phyloP scores from a whole-genome alignment of 345 rosid species.

The Gossypium sturtianum region DNA sequence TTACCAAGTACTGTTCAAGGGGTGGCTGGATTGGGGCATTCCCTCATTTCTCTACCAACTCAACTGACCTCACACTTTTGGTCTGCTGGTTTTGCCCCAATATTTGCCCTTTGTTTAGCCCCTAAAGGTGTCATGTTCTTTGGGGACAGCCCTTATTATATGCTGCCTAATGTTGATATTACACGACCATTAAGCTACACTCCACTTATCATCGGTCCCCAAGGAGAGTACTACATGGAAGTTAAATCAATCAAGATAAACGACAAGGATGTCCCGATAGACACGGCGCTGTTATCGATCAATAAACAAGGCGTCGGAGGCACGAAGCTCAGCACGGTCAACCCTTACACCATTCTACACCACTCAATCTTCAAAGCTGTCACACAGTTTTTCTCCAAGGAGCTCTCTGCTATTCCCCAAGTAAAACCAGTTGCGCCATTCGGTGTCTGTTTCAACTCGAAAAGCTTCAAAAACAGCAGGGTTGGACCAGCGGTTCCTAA shows the following conservation, averaged over 20 bases:
- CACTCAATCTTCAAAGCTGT: constrained; percentile 24
- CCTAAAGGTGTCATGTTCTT: constrained; percentile 20
- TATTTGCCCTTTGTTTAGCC: constrained; percentile 30
- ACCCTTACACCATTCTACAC: constrained; percentile 21
- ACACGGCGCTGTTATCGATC: background rate
- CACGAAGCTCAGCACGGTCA: constrained; percentile 23
- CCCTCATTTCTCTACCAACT: constrained; percentile 25
- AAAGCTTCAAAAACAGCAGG: background rate
- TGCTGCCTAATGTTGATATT: constrained; percentile 13
- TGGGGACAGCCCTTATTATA: constrained; percentile 22
- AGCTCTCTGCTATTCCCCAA: constrained; percentile 7
- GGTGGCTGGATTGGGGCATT: constrained; percentile 23
- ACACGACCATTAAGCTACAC: constrained; percentile 15
- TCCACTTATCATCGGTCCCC: constrained; percentile 19
- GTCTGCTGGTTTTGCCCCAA: constrained; percentile 16
- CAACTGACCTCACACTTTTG: constrained; percentile 31
- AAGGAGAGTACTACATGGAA: constrained; percentile 24
- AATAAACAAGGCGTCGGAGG: constrained; percentile 6
- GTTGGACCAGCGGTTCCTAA: constrained; percentile 19
- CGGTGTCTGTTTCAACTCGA: constrained; percentile 15
- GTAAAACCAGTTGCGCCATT: constrained; percentile 17
- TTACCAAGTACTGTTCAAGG: constrained; percentile 24
- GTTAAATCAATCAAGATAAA: constrained; percentile 20
- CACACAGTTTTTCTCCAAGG: constrained; percentile 13
- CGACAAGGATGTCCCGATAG: constrained; percentile 7